Evolutionary conservation across 768 basidiomycete species (phyloP), one percentile per base, ranked within the genome.

Genomic region (Naganishia onofrii): DNA sequence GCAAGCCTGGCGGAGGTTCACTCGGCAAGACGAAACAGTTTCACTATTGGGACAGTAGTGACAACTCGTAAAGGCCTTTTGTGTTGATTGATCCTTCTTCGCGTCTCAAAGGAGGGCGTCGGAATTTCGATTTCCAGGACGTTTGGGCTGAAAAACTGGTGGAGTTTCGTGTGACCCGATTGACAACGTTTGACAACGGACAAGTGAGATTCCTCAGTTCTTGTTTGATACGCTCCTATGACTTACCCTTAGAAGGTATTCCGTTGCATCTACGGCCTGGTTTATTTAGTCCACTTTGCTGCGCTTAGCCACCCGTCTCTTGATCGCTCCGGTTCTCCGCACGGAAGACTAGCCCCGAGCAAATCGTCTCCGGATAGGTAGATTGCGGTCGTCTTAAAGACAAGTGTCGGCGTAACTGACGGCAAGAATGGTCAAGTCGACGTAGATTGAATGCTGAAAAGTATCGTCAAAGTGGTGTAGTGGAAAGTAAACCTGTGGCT

Each of bases 311-410:
- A n/a, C 34, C 13, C 23, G 42, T 44, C 38, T 23, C 23, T 44
- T 63, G 36, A 13, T 63, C 60, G 60, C 19, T 12, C 57, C 31
- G 57, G 46, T 63, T 63, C 60, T 44, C 36, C 60, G 60, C 60
- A n/a, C 57, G 57, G 21, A 21, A 19, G n/a, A 58, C 38, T 38
- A 58, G 21, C 17, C 57, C 34, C 57, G 57, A 58, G 23, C 23
- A 17, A 32, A 19, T 56, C 55, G 48, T 51, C n/a, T 31, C 54
- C 32, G 29, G 21, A 3, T 3, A 31, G 54, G 26, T 34, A 31
- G 2, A 26, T n/a, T 51, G n/a, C 23, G 48, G 48, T 51, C 48
- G 48, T n/a, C 48, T 4, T n/a, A 51, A 51, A 26, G 23, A 51
- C 48, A 15, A 15, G 42, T 42, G 15, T 42, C 42, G 15, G 42